phyloP scores from a whole-genome alignment of 768 basidiomycete species.

The Baorangia bicolor region DNA sequence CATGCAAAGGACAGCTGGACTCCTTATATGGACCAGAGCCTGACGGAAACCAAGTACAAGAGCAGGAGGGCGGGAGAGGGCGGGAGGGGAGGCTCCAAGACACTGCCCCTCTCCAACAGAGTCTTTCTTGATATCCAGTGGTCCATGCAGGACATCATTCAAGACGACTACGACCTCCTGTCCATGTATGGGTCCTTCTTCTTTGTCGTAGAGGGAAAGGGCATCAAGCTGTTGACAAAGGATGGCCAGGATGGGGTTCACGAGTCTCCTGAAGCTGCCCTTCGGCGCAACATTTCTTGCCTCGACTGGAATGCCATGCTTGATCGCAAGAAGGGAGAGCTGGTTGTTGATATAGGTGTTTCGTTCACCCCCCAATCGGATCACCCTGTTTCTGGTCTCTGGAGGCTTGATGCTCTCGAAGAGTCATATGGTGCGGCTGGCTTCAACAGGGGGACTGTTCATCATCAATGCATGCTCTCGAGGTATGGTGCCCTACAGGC shows the following conservation, averaged over 20 bases:
- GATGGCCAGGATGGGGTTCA: neutral
- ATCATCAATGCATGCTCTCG: conserved; percentile 10
- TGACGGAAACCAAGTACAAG: conserved; percentile 7
- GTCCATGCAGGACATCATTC: neutral
- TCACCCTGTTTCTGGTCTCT: neutral
- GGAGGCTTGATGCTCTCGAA: conserved; percentile 6
- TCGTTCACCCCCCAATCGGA: neutral
- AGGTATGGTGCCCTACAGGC: conserved; percentile 17
- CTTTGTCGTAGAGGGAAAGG: conserved; percentile 12
- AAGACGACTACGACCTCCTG: neutral
- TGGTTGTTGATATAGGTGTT: neutral
- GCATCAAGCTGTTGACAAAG: conserved; percentile 14
- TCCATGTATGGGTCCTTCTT: conserved; percentile 14
- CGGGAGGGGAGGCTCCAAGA: neutral
- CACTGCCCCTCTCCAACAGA: neutral
- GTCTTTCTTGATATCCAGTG: neutral
- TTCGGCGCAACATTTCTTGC: neutral
- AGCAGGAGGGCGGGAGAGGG: too few relatives aligned
- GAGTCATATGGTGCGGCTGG: conserved; percentile 10
- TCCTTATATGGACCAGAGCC: neutral
- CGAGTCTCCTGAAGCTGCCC: neutral
- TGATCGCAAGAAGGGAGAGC: neutral
- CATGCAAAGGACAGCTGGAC: neutral
- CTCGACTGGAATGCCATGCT: conserved; percentile 10
- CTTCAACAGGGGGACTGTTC: neutral